Evolutionary conservation across 2,329 filamentous ascomycete species (phyloP).

Genomic region (Botrytis byssoidea): DNA sequence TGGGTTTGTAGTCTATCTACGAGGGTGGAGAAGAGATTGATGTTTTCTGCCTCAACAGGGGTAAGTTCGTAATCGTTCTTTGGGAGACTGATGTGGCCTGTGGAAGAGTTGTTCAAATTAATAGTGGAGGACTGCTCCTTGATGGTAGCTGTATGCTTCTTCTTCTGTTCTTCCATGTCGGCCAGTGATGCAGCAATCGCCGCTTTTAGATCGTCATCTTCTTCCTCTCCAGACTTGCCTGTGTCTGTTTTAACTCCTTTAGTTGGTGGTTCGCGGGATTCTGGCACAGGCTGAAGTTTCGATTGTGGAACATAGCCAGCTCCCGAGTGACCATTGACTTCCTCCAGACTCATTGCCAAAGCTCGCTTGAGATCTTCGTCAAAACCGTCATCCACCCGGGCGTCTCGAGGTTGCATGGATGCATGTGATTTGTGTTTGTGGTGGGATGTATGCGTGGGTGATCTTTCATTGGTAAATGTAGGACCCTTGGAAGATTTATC

Average conservation of each 20-base stretch:
- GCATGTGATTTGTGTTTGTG: slow-evolving; percentile 64
- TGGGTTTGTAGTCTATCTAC: slow-evolving; percentile 95
- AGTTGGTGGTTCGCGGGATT: slow-evolving; percentile 29
- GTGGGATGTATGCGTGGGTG: slow-evolving; percentile 47
- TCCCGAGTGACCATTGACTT: slow-evolving; percentile 72
- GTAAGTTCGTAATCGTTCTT: slow-evolving; percentile 96
- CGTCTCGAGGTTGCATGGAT: slow-evolving; percentile 84
- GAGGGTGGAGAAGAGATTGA: slow-evolving; percentile 90
- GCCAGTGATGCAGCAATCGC: slow-evolving; percentile 92
- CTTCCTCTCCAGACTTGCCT: slow-evolving; percentile 66
- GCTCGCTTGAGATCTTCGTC: slow-evolving; percentile 94
- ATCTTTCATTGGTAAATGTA: slow-evolving; percentile 43
- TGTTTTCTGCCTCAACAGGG: slow-evolving; percentile 92
- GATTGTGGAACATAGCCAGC: slow-evolving; percentile 70
- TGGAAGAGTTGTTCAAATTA: slow-evolving; percentile 45
- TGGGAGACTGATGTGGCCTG: slow-evolving; percentile 59
- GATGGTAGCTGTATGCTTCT: slow-evolving; percentile 78
- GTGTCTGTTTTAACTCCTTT: slow-evolving; percentile 41
- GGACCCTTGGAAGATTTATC: slow-evolving; percentile 61
- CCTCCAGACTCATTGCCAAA: slow-evolving; percentile 94
- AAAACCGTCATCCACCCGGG: slow-evolving; percentile 84
- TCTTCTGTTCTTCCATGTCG: slow-evolving; percentile 98
- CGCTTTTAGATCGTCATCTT: slow-evolving; percentile 89
- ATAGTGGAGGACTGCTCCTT: slow-evolving; percentile 70
- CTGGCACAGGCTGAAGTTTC: slow-evolving; percentile 43